phyloP scores from a whole-genome alignment of 2,329 filamentous ascomycete genomes.

The Pochonia chlamydosporia region DNA sequence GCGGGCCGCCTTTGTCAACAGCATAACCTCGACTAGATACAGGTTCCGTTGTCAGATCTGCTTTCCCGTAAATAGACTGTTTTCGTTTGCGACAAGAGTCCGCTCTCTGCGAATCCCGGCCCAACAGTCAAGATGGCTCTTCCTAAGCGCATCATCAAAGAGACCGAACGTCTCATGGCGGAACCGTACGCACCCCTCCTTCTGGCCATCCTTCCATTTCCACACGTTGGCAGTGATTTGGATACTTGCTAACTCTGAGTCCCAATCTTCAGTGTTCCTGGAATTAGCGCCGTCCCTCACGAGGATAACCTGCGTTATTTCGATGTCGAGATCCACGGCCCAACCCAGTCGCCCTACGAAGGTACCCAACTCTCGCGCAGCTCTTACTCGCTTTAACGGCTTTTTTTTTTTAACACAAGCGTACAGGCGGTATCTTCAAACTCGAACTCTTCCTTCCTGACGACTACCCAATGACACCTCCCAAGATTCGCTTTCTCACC shows the following conservation, averaged over 20 bases:
- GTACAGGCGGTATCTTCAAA: slow-evolving; percentile 75
- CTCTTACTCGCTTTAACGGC: not conserved
- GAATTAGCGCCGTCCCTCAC: slow-evolving; percentile 92
- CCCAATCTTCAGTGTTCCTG: slow-evolving; percentile 64
- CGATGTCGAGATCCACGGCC: slow-evolving; percentile 93
- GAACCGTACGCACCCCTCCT: slow-evolving; percentile 66
- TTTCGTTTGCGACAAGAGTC: not conserved
- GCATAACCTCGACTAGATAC: not conserved
- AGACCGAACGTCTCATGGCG: slow-evolving; percentile 93
- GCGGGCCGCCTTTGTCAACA: not conserved
- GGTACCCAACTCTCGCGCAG: slow-evolving; percentile 44
- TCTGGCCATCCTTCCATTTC: slow-evolving; percentile 7
- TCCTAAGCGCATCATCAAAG: slow-evolving; percentile 96
- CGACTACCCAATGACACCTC: slow-evolving; percentile 98
- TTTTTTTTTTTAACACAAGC: not conserved
- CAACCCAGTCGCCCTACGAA: slow-evolving; percentile 89
- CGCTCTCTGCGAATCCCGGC: not conserved
- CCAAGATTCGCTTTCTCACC: slow-evolving; percentile 96
- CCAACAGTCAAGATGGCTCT: slow-evolving; percentile 55
- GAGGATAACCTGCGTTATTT: slow-evolving; percentile 98
- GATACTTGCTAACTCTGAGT: not conserved
- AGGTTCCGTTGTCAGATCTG: not conserved
- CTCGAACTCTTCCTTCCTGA: slow-evolving; percentile 96
- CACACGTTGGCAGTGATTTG: not conserved
- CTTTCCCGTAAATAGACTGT: not conserved